Evolutionary conservation across 768 basidiomycete genomes (phyloP).

Genomic region (Tylopilus plumbeoviolaceoides): DNA sequence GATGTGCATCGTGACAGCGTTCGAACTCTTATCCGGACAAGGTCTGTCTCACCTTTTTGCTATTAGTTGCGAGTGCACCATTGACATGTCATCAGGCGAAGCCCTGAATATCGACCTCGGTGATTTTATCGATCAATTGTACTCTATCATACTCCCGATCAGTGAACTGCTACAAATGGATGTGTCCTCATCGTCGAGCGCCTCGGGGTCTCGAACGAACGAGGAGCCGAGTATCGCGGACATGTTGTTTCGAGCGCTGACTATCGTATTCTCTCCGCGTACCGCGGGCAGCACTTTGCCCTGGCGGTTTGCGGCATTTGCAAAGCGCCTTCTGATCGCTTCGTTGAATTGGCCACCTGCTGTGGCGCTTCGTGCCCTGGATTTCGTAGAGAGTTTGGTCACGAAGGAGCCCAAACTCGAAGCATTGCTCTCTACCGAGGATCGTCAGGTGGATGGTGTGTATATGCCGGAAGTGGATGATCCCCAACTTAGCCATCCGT

Average conservation of each 20-base stretch:
- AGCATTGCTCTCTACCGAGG: slow-evolving; percentile 82
- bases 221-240: slow-evolving; percentile 46
- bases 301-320: slow-evolving; percentile 84
- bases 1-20: slow-evolving; percentile 92
- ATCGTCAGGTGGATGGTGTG: slow-evolving; percentile 77
- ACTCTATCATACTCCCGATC: slow-evolving; percentile 74
- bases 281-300: slow-evolving; percentile 54
- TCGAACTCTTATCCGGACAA: slow-evolving; percentile 94
- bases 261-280: slow-evolving; percentile 76
- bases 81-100: slow-evolving; percentile 57
- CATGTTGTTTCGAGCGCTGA: slow-evolving; percentile 83
- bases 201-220: slow-evolving; percentile 23
- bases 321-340: slow-evolving; percentile 83
- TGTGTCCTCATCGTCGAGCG: slow-evolving; percentile 30
- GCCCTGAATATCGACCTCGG: slow-evolving; percentile 93
- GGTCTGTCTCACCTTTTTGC: slow-evolving; percentile 41
- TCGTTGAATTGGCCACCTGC: slow-evolving; percentile 77
- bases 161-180: slow-evolving; percentile 66
- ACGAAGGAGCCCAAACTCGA: slow-evolving; percentile 78
- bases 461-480: slow-evolving; percentile 87
- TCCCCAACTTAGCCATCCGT: slow-evolving; percentile 77
- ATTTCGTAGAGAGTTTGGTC: slow-evolving; percentile 69
- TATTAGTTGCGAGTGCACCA: slow-evolving; percentile 5
- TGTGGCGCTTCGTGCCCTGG: slow-evolving; percentile 61
- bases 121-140: slow-evolving; percentile 84